A percentile compares a stretch with the other conserved stretches of the same genome.
These are phyloP conservation scores for Mortierella sp. DNA, from an alignment of 371 early-diverging fungal species.

Conservation along the genomic window DNA sequence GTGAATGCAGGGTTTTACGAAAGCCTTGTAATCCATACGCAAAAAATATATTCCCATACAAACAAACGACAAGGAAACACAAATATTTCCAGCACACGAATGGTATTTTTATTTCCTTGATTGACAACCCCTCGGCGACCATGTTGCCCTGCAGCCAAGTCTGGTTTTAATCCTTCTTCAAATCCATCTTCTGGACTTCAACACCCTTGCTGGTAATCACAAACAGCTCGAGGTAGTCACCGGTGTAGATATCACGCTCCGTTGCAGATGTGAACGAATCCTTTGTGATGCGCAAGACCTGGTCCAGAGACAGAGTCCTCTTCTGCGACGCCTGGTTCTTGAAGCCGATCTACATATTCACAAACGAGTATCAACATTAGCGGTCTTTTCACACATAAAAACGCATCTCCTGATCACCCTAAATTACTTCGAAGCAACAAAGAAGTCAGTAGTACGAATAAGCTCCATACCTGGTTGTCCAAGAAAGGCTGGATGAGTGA, in stretches of 20 bases:
- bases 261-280: constrained; percentile 99
- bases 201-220: constrained; percentile 89
- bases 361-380: background rate
- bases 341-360: constrained; percentile 41
- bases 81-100: background rate
- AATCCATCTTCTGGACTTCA: constrained; percentile 74
- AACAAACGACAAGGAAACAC: background rate
- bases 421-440: background rate
- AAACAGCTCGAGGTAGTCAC: constrained; percentile 97
- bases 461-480: constrained; percentile 90
- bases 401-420: background rate
- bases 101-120: background rate
- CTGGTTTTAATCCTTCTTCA: constrained; percentile 81
- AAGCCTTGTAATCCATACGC: background rate
- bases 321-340: constrained; percentile 73
- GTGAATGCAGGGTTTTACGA: too few species aligned
- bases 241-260: constrained; percentile 99
- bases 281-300: constrained; percentile 87
- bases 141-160: background rate
- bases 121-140: background rate
- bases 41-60: background rate
- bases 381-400: background rate
- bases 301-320: constrained; percentile 69
- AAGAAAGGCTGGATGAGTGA: constrained; percentile 98
- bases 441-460: background rate